Evolutionary conservation across 106 monocot genomes (phyloP).

Genomic region (Acorus calamus): DNA sequence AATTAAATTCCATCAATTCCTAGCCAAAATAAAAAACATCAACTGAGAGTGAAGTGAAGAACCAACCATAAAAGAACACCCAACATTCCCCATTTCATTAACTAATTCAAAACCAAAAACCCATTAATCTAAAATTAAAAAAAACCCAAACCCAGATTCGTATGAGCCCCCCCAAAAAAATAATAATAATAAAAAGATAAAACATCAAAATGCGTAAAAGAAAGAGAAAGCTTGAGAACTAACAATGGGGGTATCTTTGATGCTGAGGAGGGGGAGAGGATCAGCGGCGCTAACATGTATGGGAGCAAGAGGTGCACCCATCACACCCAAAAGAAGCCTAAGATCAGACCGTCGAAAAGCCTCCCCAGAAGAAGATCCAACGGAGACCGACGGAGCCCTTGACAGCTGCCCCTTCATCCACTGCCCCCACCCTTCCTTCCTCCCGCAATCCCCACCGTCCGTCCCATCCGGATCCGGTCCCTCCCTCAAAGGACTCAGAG

Average conservation of each 20-base stretch:
- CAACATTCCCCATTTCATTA: too few relatives aligned
- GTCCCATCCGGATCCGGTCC: constrained; percentile 36
- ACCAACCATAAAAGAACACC: too few relatives aligned
- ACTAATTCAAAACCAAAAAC: neutral
- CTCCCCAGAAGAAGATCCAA: neutral
- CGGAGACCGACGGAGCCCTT: constrained; percentile 20
- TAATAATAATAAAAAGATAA: constrained; percentile 3
- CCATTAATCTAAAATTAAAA: neutral
- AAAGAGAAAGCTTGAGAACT: constrained; percentile 11
- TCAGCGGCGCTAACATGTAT: constrained; percentile 47
- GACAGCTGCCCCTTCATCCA: constrained; percentile 60
- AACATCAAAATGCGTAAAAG: neutral
- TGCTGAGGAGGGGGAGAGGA: constrained; percentile 46
- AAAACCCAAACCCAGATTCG: neutral
- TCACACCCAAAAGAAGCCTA: constrained; percentile 74
- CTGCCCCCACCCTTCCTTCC: constrained; percentile 61
- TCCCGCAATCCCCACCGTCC: constrained; percentile 4
- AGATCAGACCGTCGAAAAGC: constrained; percentile 49
- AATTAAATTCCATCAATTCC: too few relatives aligned
- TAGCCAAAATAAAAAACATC: too few relatives aligned
- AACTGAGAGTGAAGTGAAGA: too few relatives aligned
- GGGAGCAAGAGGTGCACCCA: constrained; percentile 90
- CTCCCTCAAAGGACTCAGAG: constrained; percentile 74
- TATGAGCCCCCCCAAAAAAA: neutral
- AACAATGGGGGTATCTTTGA: constrained; percentile 67